These are phyloP conservation scores for Backusella westeae DNA, from an alignment of 192 early-diverging fungal genomes.

Conservation along the genomic window DNA sequence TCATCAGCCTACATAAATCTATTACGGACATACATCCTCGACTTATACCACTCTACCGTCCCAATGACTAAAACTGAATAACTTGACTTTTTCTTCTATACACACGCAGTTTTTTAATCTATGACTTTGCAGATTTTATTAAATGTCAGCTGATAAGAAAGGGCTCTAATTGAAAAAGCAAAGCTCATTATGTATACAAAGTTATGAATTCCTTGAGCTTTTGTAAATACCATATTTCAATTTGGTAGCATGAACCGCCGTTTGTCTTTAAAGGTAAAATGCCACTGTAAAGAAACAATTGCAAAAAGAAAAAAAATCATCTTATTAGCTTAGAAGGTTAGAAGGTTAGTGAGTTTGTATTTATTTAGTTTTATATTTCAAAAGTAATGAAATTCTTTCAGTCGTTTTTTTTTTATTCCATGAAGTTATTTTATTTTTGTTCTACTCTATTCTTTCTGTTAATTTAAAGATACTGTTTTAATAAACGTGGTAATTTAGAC, in stretches of 20 bases:
- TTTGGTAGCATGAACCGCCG: background rate
- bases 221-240: too few relatives aligned
- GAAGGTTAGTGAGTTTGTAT: too few relatives aligned
- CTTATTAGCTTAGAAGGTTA: too few relatives aligned
- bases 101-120: background rate
- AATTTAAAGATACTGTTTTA: background rate
- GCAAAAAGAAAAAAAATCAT: too few relatives aligned
- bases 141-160: background rate
- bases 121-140: constrained; percentile 1
- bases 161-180: background rate
- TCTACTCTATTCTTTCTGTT: background rate
- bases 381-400: background rate
- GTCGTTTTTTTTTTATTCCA: background rate
- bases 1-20: background rate
- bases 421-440: background rate
- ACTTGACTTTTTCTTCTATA: background rate
- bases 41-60: background rate
- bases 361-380: too few relatives aligned
- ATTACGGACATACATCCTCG: background rate
- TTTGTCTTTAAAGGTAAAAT: background rate
- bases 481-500: background rate
- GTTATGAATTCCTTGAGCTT: too few relatives aligned
- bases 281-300: too few relatives aligned
- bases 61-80: background rate
- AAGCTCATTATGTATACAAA: too few relatives aligned